Conservation (phyloP, 2,329 filamentous ascomycete species). For the Metarhizium humberi region DNA sequence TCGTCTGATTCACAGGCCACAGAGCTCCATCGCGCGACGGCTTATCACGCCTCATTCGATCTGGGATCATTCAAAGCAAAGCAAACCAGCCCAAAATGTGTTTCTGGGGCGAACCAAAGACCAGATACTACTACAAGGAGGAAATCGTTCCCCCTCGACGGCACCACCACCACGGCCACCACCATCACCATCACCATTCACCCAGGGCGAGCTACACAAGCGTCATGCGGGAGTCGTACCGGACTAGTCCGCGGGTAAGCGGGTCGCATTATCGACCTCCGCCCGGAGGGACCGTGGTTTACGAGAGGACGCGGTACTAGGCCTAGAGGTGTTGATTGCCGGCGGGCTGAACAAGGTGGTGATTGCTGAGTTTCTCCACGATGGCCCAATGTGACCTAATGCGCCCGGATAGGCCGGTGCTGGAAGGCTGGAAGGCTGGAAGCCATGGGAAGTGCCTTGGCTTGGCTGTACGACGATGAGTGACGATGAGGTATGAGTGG, state of each 20-base stretch:
- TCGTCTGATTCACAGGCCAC: background rate
- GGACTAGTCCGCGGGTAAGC: constrained; percentile 33
- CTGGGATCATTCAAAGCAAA: background rate
- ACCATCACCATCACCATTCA: constrained; percentile 23
- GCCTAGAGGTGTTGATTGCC: too few relatives aligned
- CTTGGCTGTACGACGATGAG: too few relatives aligned
- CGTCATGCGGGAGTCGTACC: constrained; percentile 26
- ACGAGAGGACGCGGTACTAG: constrained; percentile 23
- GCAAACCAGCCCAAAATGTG: constrained; percentile 33
- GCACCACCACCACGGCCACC: constrained; percentile 24
- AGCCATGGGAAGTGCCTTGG: too few relatives aligned
- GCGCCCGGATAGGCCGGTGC: background rate
- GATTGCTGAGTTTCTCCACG: too few relatives aligned
- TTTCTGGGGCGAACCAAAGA: constrained; percentile 33
- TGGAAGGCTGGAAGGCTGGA: too few relatives aligned
- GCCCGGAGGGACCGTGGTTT: constrained; percentile 25
- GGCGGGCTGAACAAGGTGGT: too few relatives aligned
- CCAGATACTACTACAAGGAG: constrained; percentile 47
- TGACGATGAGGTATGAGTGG: background rate
- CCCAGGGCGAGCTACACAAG: constrained; percentile 35
- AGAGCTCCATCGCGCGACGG: background rate
- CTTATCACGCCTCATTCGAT: background rate
- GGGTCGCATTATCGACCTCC: constrained; percentile 11
- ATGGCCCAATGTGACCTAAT: background rate
- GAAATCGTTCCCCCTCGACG: constrained; percentile 38